These are phyloP conservation scores for Lathyrus tuberosus DNA, from an alignment of 306 rosid genomes.

Conservation along the genomic window DNA sequence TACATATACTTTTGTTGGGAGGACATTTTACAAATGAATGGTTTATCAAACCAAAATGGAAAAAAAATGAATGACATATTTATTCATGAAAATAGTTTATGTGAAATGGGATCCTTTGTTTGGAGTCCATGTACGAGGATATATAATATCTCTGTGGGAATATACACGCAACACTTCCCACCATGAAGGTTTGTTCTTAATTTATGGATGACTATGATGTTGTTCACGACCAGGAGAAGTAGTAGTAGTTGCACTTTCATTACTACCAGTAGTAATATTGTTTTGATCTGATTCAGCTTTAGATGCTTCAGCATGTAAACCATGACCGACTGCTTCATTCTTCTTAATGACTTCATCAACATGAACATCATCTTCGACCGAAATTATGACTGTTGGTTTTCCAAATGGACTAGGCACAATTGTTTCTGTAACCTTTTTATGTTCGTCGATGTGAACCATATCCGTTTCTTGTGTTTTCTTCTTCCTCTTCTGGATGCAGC, in stretches of 20 bases:
- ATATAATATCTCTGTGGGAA: conserved; percentile 10
- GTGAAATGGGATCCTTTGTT: conserved; percentile 17
- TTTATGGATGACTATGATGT: conserved; percentile 37
- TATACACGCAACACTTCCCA: conserved; percentile 10
- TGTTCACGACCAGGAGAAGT: conserved; percentile 36
- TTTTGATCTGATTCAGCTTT: conserved; percentile 22
- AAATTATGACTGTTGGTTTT: conserved; percentile 37
- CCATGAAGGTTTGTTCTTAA: conserved; percentile 44
- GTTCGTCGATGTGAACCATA: conserved; percentile 63
- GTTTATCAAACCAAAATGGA: background rate
- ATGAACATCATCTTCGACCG: conserved; percentile 77
- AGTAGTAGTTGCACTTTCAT: conserved; percentile 8
- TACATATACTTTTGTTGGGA: background rate
- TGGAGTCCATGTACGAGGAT: conserved; percentile 22
- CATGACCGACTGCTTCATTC: conserved; percentile 43
- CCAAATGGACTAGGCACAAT: conserved; percentile 67
- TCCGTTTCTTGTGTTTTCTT: conserved; percentile 60
- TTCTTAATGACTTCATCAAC: conserved; percentile 52
- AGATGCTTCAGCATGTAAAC: conserved; percentile 47
- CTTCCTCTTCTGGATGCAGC: conserved; percentile 56
- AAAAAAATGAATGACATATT: background rate
- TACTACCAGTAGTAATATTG: conserved; percentile 36
- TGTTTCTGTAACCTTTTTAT: conserved; percentile 54
- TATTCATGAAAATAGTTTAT: conserved; percentile 14
- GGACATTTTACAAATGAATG: background rate